Base-by-base conservation (phyloP, 345 rosid species). In the Citrus trifoliata region DNA sequence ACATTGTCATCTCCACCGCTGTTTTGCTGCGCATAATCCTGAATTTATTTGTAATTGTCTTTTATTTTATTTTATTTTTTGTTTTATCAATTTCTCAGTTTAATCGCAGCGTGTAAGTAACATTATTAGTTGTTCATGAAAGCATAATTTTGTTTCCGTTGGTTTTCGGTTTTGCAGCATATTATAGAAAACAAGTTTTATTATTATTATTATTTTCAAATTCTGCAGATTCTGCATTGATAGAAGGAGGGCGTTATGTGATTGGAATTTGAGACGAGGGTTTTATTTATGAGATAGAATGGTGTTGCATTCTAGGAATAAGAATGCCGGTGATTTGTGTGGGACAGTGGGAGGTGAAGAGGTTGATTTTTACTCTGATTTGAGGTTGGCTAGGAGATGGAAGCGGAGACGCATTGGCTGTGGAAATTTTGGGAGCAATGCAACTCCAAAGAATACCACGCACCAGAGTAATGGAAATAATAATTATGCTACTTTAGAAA, bases 321-420 rank as follows among this genome's bases (percentile, higher is more conserved):
- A 76, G 64, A 55, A 10, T n/a, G 65, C 37, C 1, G 18, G 37
- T 25, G 60, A 51, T 70, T 48, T n/a, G 7, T 7, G 61, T 13
- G 25, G 30, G 61, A 32, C 5, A 3, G 19, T 37, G 10, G 51
- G 8, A 1, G 40, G 68, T 35, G 72, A 37, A 67, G 73, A 55
- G 27, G 21, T 24, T 25, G 67, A 76, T 67, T 67, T 35, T 22
- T 1, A 4, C 6, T 25, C 55, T 71, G 70, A 80, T 75, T 40
- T 35, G 67, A 67, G 83, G 78, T 78, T 86, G 85, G 79, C 69
- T 21, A 80, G 87, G 75, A 72, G 83, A 64, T 71, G 58, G 80
- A 86, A 80, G 76, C 80, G 89, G 42, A 75, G 83, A 82, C 2
- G 66, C 76, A 27, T 73, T 71, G 87, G 30, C 3, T 37, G 24